phyloP scores from a whole-genome alignment of 2,329 filamentous ascomycete species.

The Bisporella sp. region DNA sequence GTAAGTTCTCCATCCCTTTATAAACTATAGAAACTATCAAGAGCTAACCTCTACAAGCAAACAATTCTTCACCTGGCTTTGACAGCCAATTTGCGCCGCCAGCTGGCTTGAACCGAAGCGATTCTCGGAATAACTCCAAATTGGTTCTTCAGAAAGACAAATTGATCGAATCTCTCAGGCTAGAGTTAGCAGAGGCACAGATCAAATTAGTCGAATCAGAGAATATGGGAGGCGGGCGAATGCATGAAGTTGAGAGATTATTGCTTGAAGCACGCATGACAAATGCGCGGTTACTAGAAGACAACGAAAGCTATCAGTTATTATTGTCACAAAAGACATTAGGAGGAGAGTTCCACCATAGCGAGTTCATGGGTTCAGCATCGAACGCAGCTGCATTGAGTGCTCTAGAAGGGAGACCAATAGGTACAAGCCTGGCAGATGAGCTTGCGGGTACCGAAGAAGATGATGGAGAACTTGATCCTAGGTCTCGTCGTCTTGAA shows the following conservation, averaged over 20 bases:
- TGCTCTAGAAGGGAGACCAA: constrained; percentile 51
- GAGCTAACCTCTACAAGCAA: constrained; percentile 22
- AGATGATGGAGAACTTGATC: constrained; percentile 54
- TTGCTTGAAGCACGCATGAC: constrained; percentile 91
- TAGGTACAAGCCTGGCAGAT: constrained; percentile 68
- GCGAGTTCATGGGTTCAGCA: constrained; percentile 64
- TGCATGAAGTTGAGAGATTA: constrained; percentile 84
- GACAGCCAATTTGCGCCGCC: constrained; percentile 82
- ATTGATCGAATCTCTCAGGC: constrained; percentile 82
- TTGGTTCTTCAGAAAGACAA: constrained; percentile 93
- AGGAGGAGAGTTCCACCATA: constrained; percentile 84
- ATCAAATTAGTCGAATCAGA: constrained; percentile 94
- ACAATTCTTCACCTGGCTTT: constrained; percentile 58
- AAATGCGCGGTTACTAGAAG: constrained; percentile 93
- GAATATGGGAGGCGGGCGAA: constrained; percentile 79
- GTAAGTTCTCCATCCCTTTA: constrained; percentile 33
- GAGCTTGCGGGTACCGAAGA: constrained; percentile 65
- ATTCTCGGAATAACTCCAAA: constrained; percentile 84
- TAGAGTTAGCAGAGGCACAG: constrained; percentile 90
- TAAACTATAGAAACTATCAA: background rate
- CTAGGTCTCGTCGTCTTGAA: constrained; percentile 63
- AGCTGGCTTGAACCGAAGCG: constrained; percentile 76
- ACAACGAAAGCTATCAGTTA: constrained; percentile 96
- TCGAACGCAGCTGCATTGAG: constrained; percentile 53
- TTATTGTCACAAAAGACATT: constrained; percentile 91